These are phyloP conservation scores for Pseudogymnoascus sp. DNA, from an alignment of 2,329 filamentous ascomycete genomes.

Conservation along the genomic window DNA sequence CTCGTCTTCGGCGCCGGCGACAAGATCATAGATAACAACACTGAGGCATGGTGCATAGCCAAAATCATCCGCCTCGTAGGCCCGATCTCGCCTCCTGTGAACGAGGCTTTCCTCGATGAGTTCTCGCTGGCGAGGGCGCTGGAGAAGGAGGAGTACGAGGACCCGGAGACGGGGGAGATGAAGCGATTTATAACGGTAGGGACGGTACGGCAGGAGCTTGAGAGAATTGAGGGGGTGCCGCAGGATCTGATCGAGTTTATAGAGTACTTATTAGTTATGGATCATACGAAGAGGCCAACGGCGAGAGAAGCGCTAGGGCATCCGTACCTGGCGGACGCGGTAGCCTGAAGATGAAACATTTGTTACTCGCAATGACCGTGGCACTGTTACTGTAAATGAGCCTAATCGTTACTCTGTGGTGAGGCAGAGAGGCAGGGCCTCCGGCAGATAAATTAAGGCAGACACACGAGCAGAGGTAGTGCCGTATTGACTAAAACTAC, in stretches of 20 bases:
- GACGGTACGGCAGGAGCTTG: constrained; percentile 14
- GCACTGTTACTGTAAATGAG: not conserved
- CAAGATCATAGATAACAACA: constrained; percentile 18
- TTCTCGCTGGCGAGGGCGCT: not conserved
- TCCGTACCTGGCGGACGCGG: constrained; percentile 8
- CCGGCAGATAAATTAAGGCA: too few relatives aligned
- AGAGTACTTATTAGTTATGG: constrained; percentile 13
- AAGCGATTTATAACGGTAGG: constrained; percentile 7
- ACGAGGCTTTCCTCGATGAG: not conserved
- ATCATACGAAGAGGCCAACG: constrained; percentile 14
- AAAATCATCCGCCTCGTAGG: constrained; percentile 21
- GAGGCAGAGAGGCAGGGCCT: too few relatives aligned
- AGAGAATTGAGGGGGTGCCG: constrained; percentile 9
- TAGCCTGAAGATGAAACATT: not conserved
- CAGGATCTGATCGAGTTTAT: constrained; percentile 13
- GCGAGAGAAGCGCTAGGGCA: constrained; percentile 14
- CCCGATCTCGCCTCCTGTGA: constrained; percentile 15
- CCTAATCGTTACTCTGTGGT: not conserved
- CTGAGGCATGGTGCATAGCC: constrained; percentile 22
- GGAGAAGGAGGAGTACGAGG: not conserved
- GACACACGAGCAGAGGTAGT: too few relatives aligned
- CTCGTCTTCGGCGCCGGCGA: constrained; percentile 18
- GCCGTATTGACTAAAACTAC: too few relatives aligned
- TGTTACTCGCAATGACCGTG: not conserved
- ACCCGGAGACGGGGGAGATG: constrained; percentile 6